Conservation (phyloP, 108 stramenopile genomes). For the Cylindrotheca closterium region DNA sequence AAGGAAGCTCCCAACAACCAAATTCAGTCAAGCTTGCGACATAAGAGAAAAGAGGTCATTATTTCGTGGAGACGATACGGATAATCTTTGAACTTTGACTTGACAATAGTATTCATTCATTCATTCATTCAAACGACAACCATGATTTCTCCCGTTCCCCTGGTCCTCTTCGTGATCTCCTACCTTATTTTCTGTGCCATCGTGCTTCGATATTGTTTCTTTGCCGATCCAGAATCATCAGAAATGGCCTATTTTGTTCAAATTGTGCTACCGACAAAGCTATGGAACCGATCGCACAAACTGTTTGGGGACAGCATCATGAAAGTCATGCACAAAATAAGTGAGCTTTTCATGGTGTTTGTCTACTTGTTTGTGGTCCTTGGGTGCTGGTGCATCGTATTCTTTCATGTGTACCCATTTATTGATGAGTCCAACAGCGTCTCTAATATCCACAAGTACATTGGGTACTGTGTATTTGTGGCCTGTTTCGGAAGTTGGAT, state of each 20-base stretch:
- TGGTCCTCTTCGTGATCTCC: not conserved
- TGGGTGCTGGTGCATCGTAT: slow-evolving; percentile 76
- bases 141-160: too few species aligned
- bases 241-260: slow-evolving; percentile 34
- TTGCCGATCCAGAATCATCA: slow-evolving; percentile 37
- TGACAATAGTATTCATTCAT: too few species aligned
- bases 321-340: slow-evolving; percentile 19
- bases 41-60: too few species aligned
- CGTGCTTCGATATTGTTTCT: slow-evolving; percentile 40
- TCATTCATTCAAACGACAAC: too few species aligned
- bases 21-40: too few species aligned
- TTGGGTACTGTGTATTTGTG: slow-evolving; percentile 70
- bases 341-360: slow-evolving; percentile 29
- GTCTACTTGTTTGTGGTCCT: slow-evolving; percentile 63
- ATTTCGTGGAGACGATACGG: too few species aligned
- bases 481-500: slow-evolving; percentile 68
- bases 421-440: slow-evolving; percentile 52
- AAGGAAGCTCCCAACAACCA: too few species aligned
- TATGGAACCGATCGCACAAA: slow-evolving; percentile 4
- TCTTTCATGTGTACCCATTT: slow-evolving; percentile 65
- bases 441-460: slow-evolving; percentile 45
- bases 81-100: too few species aligned
- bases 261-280: slow-evolving; percentile 27
- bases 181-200: slow-evolving; percentile 17
- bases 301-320: slow-evolving; percentile 25